phyloP scores from a whole-genome alignment of 2,329 filamentous ascomycete species.

The Sordariomycetes sp. region DNA sequence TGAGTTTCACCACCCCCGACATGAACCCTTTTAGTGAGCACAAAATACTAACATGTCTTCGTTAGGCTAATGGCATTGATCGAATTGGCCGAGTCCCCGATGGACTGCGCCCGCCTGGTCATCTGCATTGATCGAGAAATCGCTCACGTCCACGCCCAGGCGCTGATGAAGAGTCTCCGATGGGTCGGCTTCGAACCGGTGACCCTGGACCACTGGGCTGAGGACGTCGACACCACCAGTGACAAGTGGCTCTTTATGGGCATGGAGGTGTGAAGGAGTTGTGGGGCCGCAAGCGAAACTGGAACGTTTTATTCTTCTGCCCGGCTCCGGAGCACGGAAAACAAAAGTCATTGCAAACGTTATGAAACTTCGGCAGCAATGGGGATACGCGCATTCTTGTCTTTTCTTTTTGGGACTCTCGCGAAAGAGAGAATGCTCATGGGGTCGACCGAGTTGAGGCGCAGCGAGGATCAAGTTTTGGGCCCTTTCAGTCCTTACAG shows the following conservation, averaged over 20 bases:
- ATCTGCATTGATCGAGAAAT: constrained; percentile 68
- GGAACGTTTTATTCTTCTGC: background rate
- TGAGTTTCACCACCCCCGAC: constrained; percentile 31
- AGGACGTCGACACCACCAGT: constrained; percentile 53
- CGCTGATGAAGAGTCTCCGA: constrained; percentile 68
- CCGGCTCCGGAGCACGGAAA: background rate
- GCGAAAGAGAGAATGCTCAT: background rate
- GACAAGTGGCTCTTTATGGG: constrained; percentile 74
- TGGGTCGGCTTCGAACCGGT: constrained; percentile 87
- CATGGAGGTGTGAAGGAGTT: constrained; percentile 59
- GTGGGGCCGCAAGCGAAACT: background rate
- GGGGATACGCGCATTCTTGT: too few relatives aligned
- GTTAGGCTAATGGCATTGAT: constrained; percentile 74
- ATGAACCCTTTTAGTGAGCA: background rate
- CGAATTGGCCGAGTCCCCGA: constrained; percentile 66
- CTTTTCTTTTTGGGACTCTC: background rate
- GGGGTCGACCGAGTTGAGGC: constrained; percentile 5
- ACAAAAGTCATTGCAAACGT: background rate
- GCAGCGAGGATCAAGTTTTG: constrained; percentile 8
- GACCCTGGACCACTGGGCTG: constrained; percentile 65
- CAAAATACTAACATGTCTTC: constrained; percentile 14
- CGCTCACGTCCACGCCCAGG: constrained; percentile 45
- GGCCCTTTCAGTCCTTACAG: background rate
- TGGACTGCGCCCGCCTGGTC: constrained; percentile 66
- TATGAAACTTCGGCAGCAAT: background rate